phyloP scores from a whole-genome alignment of 768 basidiomycete genomes.

The Ephemerocybe angulata region DNA sequence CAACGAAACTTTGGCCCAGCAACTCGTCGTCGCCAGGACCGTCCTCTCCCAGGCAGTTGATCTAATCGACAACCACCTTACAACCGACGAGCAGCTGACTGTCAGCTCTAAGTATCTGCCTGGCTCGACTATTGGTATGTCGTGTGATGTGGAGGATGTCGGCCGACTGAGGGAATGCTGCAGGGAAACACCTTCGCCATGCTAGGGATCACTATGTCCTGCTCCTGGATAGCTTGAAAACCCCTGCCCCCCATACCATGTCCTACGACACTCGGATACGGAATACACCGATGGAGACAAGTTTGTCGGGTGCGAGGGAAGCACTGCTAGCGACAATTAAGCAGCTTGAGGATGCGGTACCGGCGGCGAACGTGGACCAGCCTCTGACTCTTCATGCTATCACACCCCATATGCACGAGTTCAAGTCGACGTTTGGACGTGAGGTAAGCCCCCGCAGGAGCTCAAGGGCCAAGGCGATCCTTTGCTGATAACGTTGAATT shows the following conservation, averaged over 20 bases:
- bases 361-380: conserved; percentile 46
- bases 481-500: background rate
- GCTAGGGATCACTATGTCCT: conserved; percentile 80
- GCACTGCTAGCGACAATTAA: conserved; percentile 55
- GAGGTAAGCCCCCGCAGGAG: conserved; percentile 57
- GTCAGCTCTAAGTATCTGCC: conserved; percentile 70
- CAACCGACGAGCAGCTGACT: conserved; percentile 65
- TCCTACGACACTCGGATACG: conserved; percentile 75
- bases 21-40: conserved; percentile 63
- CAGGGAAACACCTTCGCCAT: conserved; percentile 85
- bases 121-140: conserved; percentile 82
- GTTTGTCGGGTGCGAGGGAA: conserved; percentile 51
- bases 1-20: conserved; percentile 40
- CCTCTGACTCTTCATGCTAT: conserved; percentile 74
- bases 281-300: conserved; percentile 82
- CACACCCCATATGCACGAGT: conserved; percentile 71
- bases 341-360: conserved; percentile 52
- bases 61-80: conserved; percentile 62
- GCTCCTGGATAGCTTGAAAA: conserved; percentile 50
- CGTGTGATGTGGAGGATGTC: too few species aligned
- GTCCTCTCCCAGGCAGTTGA: conserved; percentile 72
- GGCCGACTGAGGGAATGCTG: too few species aligned
- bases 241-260: conserved; percentile 46
- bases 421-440: conserved; percentile 78
- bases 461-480: background rate